Base-by-base conservation (phyloP, 2,329 filamentous ascomycete genomes). In the Ophiobolus disseminans region DNA sequence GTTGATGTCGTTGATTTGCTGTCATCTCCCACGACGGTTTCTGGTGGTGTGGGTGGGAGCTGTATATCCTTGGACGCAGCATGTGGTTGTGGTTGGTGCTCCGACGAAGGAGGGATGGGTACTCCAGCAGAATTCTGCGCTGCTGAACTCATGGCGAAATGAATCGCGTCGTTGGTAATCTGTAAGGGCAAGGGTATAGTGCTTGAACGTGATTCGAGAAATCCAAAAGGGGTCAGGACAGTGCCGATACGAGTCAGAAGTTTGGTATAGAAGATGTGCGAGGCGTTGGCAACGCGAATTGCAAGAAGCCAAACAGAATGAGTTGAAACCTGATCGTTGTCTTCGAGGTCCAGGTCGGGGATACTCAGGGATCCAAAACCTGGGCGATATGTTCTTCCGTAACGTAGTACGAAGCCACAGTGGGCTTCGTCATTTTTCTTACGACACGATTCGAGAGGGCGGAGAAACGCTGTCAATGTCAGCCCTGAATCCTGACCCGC, bases 11-110 rank as follows among this genome's bases (percentile, higher is more conserved):
- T 58, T 5, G 54, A 62, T 32, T 60, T 58, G 40, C 26, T 48
- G 21, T 70, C 69, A 31, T 69, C 64, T n/a, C 69, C 67, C 26
- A 67, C 45, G 2, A 72, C 60, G 1, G 69, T 72, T 41, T 72
- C 70, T 25, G 69, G 69, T 17, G 69, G 69, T 40, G 69, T 66
- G 23, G 69, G 69, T 28, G 69, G 69, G n/a, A 72, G 37, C 38
- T 55, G 54, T 48, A 56, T 51, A 10, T 46, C 43, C 19, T 45
- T 46, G 1, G 62, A 57, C 8, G 55, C 53, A 34, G 55, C 40
- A 20, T 62, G 45, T 38, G 50, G 26, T 42, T 63, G 59, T 21
- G 53, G 47, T 38, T 65, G 60, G 5, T 45, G 51, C 17, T 62
- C 45, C 50, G 51, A 38, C 11, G 50, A 37, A 9, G 49, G 50